Conservation (phyloP, 1,139 yeast species). For the Saccharomycopsis hybrid region DNA sequence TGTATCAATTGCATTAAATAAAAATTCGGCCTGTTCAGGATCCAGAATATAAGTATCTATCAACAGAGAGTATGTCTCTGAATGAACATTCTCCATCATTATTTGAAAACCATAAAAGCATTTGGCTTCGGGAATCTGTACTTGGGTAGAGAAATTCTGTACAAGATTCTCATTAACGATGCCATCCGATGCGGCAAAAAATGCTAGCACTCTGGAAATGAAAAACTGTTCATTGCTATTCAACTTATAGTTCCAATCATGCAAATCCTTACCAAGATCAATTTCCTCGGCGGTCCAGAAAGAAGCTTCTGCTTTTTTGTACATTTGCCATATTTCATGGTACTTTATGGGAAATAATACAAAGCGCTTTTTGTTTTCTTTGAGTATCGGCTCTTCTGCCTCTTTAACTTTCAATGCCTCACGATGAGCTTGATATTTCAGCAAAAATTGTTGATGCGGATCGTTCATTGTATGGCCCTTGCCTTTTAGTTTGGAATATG, state of each 20-base stretch:
- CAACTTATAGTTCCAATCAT: conserved; percentile 83
- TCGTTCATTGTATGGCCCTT: neutral
- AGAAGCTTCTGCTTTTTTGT: conserved; percentile 97
- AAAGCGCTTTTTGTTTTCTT: conserved; percentile 83
- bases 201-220: conserved; percentile 88
- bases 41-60: conserved; percentile 95
- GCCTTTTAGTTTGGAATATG: too few species aligned
- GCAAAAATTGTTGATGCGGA: neutral
- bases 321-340: conserved; percentile 98
- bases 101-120: conserved; percentile 99
- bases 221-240: conserved; percentile 88
- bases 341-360: conserved; percentile 96
- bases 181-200: conserved; percentile 97
- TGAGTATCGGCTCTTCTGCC: conserved; percentile 67
- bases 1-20: conserved; percentile 90
- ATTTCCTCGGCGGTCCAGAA: conserved; percentile 99
- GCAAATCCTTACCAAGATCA: conserved; percentile 83
- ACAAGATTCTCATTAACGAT: conserved; percentile 95
- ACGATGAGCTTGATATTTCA: neutral
- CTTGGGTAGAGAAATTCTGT: conserved; percentile 95
- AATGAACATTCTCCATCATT: conserved; percentile 99
- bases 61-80: conserved; percentile 91
- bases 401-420: neutral
- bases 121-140: conserved; percentile 95
- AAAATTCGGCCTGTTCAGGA: conserved; percentile 80